Percentiles rank a stretch among this genome's conserved stretches.
phyloP scores from a whole-genome alignment of 169 alveolate genomes.

The Plasmodium gallinaceum region DNA sequence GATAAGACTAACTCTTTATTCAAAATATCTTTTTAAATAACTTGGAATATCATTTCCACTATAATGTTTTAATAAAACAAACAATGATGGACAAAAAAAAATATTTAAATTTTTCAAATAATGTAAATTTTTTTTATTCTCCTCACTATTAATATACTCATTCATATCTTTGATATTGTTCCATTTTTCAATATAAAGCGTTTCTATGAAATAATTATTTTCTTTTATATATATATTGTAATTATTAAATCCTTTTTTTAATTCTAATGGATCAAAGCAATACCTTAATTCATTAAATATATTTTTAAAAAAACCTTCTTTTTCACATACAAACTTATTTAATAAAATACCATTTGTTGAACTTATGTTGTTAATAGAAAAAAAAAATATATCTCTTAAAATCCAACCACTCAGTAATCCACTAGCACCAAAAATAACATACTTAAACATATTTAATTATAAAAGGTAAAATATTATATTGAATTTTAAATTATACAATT shows the following conservation, averaged over 20 bases:
- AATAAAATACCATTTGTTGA: conserved; percentile 42
- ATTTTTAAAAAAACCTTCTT: conserved; percentile 47
- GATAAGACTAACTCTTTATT: neutral
- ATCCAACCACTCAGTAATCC: conserved; percentile 73
- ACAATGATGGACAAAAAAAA: conserved; percentile 51
- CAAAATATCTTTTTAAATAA: conserved; percentile 3
- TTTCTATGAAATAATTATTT: conserved; percentile 53
- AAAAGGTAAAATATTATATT: too few species aligned
- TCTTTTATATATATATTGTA: conserved; percentile 48
- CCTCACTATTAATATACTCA: conserved; percentile 54
- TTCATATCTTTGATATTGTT: conserved; percentile 26
- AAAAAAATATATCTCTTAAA: conserved; percentile 53
- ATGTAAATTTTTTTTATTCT: conserved; percentile 42
- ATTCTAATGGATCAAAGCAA: conserved; percentile 54
- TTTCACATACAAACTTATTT: conserved; percentile 69
- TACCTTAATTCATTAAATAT: conserved; percentile 24
- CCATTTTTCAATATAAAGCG: conserved; percentile 68
- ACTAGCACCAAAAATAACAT: conserved; percentile 36
- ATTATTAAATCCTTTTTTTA: conserved; percentile 43
- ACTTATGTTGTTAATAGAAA: conserved; percentile 19
- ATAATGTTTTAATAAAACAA: conserved; percentile 49
- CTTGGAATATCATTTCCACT: conserved; percentile 24
- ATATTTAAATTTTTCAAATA: conserved; percentile 38
- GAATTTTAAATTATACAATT: too few species aligned
- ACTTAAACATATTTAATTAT: conserved; percentile 23